Evolutionary conservation across 495 filamentous ascomycete genomes (phyloP), one percentile per base, ranked within the genome.

Genomic region (Podospora sp.): DNA sequence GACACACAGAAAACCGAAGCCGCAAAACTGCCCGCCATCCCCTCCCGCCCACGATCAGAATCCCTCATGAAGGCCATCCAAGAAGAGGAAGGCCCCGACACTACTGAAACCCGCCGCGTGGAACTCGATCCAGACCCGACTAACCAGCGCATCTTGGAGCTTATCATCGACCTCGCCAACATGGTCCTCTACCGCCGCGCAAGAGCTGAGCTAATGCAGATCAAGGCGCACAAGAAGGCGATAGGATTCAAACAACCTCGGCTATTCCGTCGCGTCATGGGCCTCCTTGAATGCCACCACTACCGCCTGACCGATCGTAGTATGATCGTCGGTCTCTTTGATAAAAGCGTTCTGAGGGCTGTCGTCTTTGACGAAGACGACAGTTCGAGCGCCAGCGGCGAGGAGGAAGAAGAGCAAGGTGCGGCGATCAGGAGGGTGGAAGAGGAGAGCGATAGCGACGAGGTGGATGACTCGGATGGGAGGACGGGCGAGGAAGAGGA

Each of bases 301-400:
- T 98, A 92, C 76, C 87, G 94, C 33, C 83, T 98, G 24, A 88
- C 87, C 6, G 89, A 92, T 58, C 89, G 94, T 51, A 90, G 92
- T 51, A 93, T 96, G 76, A 89, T 97, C 36, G 88, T 97, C 59
- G 93, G 97, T 75, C 80, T 98, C 25, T 99, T 98, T 76, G 94
- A 98, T 69, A 94, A 92, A 78, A 87, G 84, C 40, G 92, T 98
- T 27, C 81, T 98, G 76, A 82, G 92, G 69, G 86, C 87, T 51
- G 91, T 97, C 62, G 89, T 98, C 11, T 83, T 84, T 66, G 84
- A 80, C 20, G 83, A 87, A 67, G 83, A 84, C 35, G 65, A 66
- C 50, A 57, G 53, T 7, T 67, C 61, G 27, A 52, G 50, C n/a
- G 68, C 21, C 12, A 56, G 22, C 3, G 62, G 27, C 26, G 52